These are phyloP conservation scores for Cryphonectria naterciae DNA, from an alignment of 2,329 filamentous ascomycete genomes.

Conservation along the genomic window DNA sequence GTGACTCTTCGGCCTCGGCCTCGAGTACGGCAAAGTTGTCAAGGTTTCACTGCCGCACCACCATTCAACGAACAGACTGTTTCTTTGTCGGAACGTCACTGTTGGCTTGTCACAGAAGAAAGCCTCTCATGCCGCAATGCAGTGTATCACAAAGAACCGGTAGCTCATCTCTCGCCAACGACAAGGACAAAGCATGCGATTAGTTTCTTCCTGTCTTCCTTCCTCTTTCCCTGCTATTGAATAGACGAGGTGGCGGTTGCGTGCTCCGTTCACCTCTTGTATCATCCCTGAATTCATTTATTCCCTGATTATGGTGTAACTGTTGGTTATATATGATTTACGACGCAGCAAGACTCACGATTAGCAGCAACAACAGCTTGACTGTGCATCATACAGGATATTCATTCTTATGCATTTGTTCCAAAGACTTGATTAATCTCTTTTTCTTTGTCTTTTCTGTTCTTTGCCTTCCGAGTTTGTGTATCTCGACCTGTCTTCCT, in stretches of 20 bases:
- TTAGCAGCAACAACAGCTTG: background rate
- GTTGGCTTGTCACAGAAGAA: background rate
- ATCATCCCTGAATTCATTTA: background rate
- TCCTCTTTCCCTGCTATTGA: background rate
- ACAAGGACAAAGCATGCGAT: background rate
- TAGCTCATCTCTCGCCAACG: background rate
- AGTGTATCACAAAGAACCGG: background rate
- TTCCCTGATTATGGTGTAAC: too few relatives aligned
- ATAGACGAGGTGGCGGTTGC: background rate
- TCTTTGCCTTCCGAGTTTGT: background rate
- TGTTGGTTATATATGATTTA: background rate
- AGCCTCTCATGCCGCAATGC: background rate
- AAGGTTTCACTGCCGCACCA: background rate
- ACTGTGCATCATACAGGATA: background rate
- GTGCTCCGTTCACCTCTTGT: background rate
- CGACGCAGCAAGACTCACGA: constrained; percentile 12
- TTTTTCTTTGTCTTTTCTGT: background rate
- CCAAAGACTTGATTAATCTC: background rate
- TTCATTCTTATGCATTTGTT: background rate
- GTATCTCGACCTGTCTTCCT: background rate
- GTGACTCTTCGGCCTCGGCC: background rate
- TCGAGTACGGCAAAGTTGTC: background rate
- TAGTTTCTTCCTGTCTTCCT: background rate
- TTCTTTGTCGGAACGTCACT: background rate
- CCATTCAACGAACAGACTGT: background rate